A percentile compares a stretch with the other conserved stretches of the same genome.
Evolutionary conservation across 2,329 filamentous ascomycete species (phyloP).

Genomic region (Sclerotinia minor): DNA sequence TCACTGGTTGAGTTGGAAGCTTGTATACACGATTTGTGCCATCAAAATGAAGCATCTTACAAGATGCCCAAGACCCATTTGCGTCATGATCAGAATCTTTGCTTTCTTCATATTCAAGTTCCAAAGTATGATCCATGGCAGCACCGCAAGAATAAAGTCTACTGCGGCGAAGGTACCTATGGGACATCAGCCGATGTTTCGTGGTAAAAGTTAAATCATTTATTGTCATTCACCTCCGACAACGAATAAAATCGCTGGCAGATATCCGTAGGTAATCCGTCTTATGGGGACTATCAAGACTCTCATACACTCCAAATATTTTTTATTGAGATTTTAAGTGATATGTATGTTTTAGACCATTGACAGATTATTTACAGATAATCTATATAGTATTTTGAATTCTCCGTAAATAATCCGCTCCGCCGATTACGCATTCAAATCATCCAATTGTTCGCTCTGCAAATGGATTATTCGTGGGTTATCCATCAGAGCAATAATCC

Average conservation of each 20-base stretch:
- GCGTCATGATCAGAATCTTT: conserved; percentile 43
- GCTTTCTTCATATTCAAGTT: conserved; percentile 44
- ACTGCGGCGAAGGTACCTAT: background rate
- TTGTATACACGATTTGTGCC: background rate
- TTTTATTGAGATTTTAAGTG: no score
- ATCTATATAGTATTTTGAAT: no score
- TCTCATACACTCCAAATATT: no score
- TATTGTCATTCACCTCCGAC: background rate
- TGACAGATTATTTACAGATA: no score
- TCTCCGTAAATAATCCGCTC: no score
- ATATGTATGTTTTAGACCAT: no score
- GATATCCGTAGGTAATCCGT: no score
- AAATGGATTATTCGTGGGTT: no score
- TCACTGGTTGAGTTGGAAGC: background rate
- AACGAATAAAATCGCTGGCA: conserved; percentile 8
- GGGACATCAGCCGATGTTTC: background rate
- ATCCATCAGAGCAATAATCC: no score
- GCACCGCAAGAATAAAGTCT: conserved; percentile 44
- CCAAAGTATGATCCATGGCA: conserved; percentile 45
- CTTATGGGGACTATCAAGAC: no score
- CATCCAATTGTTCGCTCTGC: no score
- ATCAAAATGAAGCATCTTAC: background rate
- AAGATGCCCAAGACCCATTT: conserved; percentile 42
- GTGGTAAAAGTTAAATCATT: background rate
- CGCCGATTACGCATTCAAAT: no score